phyloP scores from a whole-genome alignment of 305 asterid genomes.

The Ajuga reptans region DNA sequence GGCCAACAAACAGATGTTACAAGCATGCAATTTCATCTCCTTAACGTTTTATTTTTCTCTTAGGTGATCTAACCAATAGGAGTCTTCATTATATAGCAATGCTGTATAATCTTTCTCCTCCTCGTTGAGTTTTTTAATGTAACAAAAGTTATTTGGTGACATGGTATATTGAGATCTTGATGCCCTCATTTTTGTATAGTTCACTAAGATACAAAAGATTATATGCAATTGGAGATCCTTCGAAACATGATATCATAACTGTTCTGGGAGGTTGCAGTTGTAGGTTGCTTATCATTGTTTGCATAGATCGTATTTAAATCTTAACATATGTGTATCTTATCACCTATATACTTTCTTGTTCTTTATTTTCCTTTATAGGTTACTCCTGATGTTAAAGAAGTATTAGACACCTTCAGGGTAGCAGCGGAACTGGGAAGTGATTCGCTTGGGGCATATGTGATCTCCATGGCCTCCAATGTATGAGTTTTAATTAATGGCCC shows the following conservation, averaged over 20 bases:
- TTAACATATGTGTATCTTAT: background rate
- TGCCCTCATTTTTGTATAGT: background rate
- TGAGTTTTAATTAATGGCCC: slow-evolving; percentile 1
- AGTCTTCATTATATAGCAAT: background rate
- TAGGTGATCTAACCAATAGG: background rate
- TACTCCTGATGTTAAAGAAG: slow-evolving; percentile 78
- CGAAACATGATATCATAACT: background rate
- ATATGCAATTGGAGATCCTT: background rate
- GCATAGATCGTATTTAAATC: background rate
- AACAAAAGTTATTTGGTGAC: background rate
- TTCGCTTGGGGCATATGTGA: slow-evolving; percentile 94
- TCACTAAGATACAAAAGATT: background rate
- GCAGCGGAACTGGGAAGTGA: slow-evolving; percentile 93
- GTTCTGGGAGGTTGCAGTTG: background rate
- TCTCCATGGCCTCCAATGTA: slow-evolving; percentile 95
- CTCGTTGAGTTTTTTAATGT: background rate
- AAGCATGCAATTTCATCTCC: background rate
- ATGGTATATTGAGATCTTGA: background rate
- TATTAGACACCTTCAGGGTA: slow-evolving; percentile 84
- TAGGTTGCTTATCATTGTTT: background rate
- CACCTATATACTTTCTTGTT: background rate
- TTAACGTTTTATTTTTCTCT: background rate
- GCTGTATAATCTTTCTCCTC: background rate
- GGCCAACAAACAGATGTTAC: background rate
- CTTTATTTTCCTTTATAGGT: slow-evolving; percentile 37